Conservation (phyloP, 257 asterid species). For the Solanum piurae region DNA sequence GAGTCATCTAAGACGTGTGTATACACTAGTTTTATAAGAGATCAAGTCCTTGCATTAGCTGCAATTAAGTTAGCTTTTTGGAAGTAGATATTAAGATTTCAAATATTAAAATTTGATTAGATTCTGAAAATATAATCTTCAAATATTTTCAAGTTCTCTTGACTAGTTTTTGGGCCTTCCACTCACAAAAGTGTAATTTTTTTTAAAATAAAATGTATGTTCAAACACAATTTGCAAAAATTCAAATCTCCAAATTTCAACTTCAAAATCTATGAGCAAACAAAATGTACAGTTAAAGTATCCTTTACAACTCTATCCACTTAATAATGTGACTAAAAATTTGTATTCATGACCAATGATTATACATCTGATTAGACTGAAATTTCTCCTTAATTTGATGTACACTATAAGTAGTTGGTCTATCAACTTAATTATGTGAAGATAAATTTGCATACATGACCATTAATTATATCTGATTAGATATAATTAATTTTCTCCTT, state of each 20-base stretch:
- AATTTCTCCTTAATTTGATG: not conserved
- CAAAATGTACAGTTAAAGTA: not conserved
- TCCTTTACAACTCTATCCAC: not conserved
- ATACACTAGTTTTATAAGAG: not conserved
- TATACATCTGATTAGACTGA: not conserved
- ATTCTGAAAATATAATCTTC: not conserved
- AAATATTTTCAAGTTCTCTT: no score
- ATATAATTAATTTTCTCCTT: not conserved
- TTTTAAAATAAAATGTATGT: not conserved
- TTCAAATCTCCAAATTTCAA: not conserved
- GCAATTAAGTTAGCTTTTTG: not conserved
- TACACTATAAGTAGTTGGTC: not conserved
- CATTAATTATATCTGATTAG: not conserved
- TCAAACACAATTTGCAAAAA: no score
- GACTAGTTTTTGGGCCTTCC: not conserved
- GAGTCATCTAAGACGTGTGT: not conserved
- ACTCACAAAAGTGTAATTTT: not conserved
- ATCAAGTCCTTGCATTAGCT: not conserved
- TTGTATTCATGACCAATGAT: not conserved
- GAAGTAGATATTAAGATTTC: not conserved
- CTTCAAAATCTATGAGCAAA: not conserved
- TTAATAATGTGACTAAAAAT: not conserved
- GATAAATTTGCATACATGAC: not conserved
- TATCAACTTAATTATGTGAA: not conserved
- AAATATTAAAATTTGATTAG: not conserved